Conservation (phyloP, 441 rosid genomes). For the Syzygium syzygioides region DNA sequence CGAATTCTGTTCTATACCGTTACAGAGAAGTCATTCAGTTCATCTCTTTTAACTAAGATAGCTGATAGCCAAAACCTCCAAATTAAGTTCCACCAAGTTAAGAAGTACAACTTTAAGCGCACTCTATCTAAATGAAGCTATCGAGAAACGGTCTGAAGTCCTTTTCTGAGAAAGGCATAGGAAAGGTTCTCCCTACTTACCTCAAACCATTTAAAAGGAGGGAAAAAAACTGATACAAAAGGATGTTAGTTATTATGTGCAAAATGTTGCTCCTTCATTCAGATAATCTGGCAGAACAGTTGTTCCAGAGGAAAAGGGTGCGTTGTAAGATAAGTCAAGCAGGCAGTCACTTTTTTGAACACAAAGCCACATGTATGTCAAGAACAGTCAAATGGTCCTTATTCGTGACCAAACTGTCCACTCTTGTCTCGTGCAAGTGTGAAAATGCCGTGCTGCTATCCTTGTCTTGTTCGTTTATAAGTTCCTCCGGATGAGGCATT, state of each 20-base stretch:
- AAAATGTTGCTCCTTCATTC: not conserved
- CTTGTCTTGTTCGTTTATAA: not conserved
- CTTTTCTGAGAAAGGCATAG: not conserved
- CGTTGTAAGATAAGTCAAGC: not conserved
- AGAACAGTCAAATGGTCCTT: not conserved
- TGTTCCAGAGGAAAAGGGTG: accelerated
- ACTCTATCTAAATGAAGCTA: not conserved
- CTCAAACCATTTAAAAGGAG: not conserved
- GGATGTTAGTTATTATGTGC: not conserved
- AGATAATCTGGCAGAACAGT: not conserved
- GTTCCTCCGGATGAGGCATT: not conserved
- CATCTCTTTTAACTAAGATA: not conserved
- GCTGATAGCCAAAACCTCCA: not conserved
- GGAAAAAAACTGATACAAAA: not conserved
- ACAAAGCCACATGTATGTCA: not conserved
- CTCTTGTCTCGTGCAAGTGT: not conserved
- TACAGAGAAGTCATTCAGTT: not conserved
- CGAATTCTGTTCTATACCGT: not conserved
- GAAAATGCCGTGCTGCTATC: not conserved
- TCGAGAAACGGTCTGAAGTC: not conserved
- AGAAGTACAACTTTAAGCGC: accelerated
- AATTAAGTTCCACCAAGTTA: not conserved
- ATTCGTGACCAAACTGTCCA: not conserved
- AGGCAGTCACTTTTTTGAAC: not conserved
- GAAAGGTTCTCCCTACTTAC: not conserved